Evolutionary conservation across 345 rosid species (phyloP), one percentile per base, ranked within the genome.

Genomic region (Eucalyptus pauciflora): DNA sequence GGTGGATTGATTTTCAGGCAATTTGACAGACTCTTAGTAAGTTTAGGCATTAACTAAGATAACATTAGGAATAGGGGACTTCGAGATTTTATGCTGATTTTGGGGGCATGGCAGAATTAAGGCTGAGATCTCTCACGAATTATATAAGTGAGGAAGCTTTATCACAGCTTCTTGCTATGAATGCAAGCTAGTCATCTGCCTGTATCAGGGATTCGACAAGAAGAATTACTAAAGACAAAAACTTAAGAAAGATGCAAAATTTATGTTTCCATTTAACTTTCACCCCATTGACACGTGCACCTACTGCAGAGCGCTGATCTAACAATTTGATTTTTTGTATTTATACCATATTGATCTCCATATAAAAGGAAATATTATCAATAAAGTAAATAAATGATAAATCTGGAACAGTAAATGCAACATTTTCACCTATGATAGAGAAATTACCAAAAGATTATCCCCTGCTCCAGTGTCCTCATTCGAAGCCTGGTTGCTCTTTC

Each of bases 371-470:
- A 41, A 41, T 76, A 76, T 76, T 41, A 41, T 41, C 29, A 41
- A 41, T 41, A 76, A n/a, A 17, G 25, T 71, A 33, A 37, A 76
- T 41, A 41, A 41, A 76, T 37, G 29, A 41, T 22, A 76, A 20
- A 76, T 76, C 85, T 76, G 85, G 29, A 76, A 76, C 85, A 11
- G 29, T 76, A 41, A 11, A 76, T 41, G 27, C 48, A 76, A 41
- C 48, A 76, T 41, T 41, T 37, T 76, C 85, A 76, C 46, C 27
- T 41, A 76, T 41, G 15, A 76, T 76, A 41, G 48, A 76, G 29
- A 76, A 86, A 62, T 93, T 94, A 97, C 98, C 97, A 56, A 92
- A 89, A 88, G 85, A 64, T 90, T 88, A 90, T 92, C 90, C 45
- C 69, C 91, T 4, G 85, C 87, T 85, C 85, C 93, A 64, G 89